Base-by-base conservation (phyloP, 495 filamentous ascomycete species). In the Cenococcum geophilum region DNA sequence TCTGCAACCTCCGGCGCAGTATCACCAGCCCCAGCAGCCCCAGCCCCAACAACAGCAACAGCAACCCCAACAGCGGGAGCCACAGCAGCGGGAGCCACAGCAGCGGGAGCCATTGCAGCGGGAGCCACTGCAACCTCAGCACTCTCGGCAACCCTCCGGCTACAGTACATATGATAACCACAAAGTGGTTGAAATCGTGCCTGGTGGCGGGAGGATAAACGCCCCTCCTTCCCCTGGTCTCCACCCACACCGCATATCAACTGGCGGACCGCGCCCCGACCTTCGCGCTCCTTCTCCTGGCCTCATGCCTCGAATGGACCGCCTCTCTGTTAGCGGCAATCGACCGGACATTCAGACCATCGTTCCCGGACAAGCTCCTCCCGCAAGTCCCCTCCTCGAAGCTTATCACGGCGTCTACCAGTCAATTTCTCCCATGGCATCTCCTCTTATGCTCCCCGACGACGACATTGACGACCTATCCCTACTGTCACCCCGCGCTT, bases 381-480 rank as follows among this genome's bases (percentile, higher is more conserved):
- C 89, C 1, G 82, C 85, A 9, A 93, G 89, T 59, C 93, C 93
- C 0, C 78, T 97, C 18, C 80, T 96, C 12, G 93, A 97, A 74
- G 87, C 93, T 1, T 98, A 98, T 74, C 86, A 85, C 60, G 93
- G 93, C 6, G 96, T 91, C 1, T 98, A 95, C 70, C 93, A 98
- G 73, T 88, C 88, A 55, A 89, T 97, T 66, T 95, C 92, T 1
- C 92, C 93, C 1, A 93, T 96, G 89, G 92, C 92, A 0, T 91
- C 89, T 0, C 89, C 92, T 0, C 76, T 86, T 45, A 71, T 77
- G 59, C 71, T 72, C 6, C 66, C 69, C 6, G 61, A 74, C 43
- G 74, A 76, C 53, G 73, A 73, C 22, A 54, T 71, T 12, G 70
- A 73, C 45, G 69, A 74, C 48, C 54, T 77, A 0, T 58, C 63